Base-by-base conservation (phyloP, 2,329 filamentous ascomycete species). In the Fusarium pininemorale region DNA sequence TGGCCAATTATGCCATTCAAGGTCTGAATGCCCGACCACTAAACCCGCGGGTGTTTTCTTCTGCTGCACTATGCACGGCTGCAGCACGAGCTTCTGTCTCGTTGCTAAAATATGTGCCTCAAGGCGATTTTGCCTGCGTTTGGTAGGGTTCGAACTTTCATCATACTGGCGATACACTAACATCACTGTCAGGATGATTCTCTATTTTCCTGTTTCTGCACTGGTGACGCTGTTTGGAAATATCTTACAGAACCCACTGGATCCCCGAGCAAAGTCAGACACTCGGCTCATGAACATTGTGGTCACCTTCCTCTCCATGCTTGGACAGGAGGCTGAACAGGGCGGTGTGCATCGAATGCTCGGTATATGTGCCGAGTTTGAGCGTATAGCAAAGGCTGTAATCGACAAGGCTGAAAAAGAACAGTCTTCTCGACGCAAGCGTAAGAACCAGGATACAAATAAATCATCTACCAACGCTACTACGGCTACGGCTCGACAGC, bases 181-280 rank as follows among this genome's bases (percentile, higher is more conserved):
- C 68, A 70, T 26, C 18, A 63, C 47, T 28, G 39, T 15, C 68
- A 92, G 90, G 94, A 89, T 99, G 80, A 94, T 98, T 75, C 86
- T 98, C 16, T 99, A 99, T 83, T 99, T 98, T 83, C 96, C 96
- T 1, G 95, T 99, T 14, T 97, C 96, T 1, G 94, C 96, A 3
- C 89, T 98, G 9, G 95, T 99, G 50, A 98, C 96, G 0, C 85
- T 99, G 5, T 99, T 99, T 79, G 95, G 96, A 67, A 98, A 98
- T 79, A 97, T 98, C 53, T 84, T 99, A 2, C 96, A 99, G 81
- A 98, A 98, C 77, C 96, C 96, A 0, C 90, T 96, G 66, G 96
- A 99, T 79, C 91, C 93, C 3, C 90, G 95, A 51, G 96, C 96
- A 47, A 91, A 94, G 62, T 95, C 95, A 2, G 96, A 99, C 81